Evolutionary conservation across 306 rosid genomes (phyloP).

Genomic region (Fagus crenata): DNA sequence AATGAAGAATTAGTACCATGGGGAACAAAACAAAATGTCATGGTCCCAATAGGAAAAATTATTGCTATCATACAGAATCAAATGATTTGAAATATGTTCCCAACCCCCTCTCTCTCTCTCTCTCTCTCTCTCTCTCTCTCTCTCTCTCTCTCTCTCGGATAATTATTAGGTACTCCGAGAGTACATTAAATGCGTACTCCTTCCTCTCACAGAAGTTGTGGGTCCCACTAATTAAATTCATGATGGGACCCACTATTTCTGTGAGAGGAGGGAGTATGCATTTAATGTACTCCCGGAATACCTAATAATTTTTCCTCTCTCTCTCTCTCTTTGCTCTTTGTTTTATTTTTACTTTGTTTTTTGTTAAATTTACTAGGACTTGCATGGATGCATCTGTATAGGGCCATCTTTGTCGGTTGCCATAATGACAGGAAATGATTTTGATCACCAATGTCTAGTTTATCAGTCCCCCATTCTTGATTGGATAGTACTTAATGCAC

Average conservation of each 20-base stretch:
- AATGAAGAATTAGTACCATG: not conserved
- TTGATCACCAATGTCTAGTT: not conserved
- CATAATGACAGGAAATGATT: not conserved
- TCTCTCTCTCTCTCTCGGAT: too few species aligned
- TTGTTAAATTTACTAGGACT: not conserved
- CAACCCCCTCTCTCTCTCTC: not conserved
- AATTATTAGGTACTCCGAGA: too few species aligned
- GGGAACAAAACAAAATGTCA: constrained; percentile 32
- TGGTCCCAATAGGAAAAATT: constrained; percentile 27
- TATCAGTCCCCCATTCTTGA: not conserved
- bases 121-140: too few species aligned
- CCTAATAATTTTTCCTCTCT: too few species aligned
- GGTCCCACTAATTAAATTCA: too few species aligned
- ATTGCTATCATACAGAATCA: constrained; percentile 3
- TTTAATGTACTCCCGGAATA: too few species aligned
- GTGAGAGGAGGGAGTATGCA: too few species aligned
- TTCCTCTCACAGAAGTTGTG: too few species aligned
- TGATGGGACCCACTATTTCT: too few species aligned
- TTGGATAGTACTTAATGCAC: not conserved
- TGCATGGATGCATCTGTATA: not conserved
- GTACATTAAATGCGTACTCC: too few species aligned
- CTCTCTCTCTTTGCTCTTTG: too few species aligned
- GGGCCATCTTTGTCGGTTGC: not conserved
- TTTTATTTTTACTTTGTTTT: too few species aligned
- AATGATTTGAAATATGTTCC: not conserved